Evolutionary conservation across 371 early-diverging fungal genomes (phyloP), one percentile per base, ranked within the genome.

Genomic region (Conidiobolus incongruus): DNA sequence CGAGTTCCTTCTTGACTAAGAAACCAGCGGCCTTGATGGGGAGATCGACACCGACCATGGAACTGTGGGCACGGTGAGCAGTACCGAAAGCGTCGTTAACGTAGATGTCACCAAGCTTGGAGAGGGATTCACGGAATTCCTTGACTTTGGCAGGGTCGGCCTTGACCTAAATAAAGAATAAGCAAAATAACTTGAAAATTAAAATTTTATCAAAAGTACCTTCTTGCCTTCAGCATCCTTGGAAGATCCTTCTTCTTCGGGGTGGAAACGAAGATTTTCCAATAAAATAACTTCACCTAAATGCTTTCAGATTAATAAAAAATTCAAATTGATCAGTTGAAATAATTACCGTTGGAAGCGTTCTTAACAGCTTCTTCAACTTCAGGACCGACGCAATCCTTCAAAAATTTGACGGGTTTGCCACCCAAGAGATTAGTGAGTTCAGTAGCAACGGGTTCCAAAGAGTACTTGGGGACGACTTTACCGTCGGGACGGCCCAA

Each of bases 21-120:
- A 95, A 77, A 45, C 99, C 99, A 36, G 96, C 83, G 22, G 91
- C 93, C 44, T 80, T 75, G 49, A 77, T 62, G 45, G 85, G 80
- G 45, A 96, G 69, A 38, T 87, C 68, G 44, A 94, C 84, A 47
- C 96, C 95, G 36, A 91, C 92, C 81, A 95, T 91, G 44, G 96
- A 95, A 48, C 82, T 81, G 64, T 75, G 83, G 36, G 90, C 89
- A 57, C 98, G 83, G 62, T 99, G 98, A 48, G 96, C 91, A 38
- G 94, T 93, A 48, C 98, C 98, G 60, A 99, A 99, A 28, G 96
- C 97, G 62, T 99, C 98, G 68, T 95, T 95, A 45, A 98, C 77
- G 54, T 89, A 93, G 47, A 99, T 63, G 62, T 99, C 98, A 46
- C 93, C 95, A 39, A 96, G 76, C 50, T 73, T 77, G 51, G 83